Evolutionary conservation across 2,329 filamentous ascomycete species (phyloP), one percentile per base, ranked within the genome.

Genomic region (Phialocephala sp.): DNA sequence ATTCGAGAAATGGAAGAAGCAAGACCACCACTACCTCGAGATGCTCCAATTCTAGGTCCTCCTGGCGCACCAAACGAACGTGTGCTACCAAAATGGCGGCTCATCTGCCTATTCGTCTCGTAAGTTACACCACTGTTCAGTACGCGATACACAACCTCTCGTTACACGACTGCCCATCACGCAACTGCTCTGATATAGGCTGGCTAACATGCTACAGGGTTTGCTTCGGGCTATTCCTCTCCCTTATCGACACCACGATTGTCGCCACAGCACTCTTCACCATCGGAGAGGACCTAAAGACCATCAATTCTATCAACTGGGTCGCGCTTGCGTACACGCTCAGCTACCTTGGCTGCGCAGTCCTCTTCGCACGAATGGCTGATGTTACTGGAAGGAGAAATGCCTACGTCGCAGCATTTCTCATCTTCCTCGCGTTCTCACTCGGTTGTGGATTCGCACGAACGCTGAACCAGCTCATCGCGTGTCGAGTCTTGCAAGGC

Each of bases 221-320:
- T 15, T 81, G 79, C 22, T 75, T 83, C 6, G 85, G 85, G 2
- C 79, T 88, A 0, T 85, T 87, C 61, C 79, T 89, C 57, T 84
- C 86, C 35, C 81, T 87, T 70, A 74, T 87, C n/a, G 86, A 88
- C 73, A 82, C 83, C 1, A 85, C 85, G 3, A 87, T 89, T 43
- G 83, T 89, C 0, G 85, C 86, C 1, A 88, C 86, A 14, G 84
- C 83, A 54, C 75, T 89, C 11, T 84, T 84, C 70, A 79, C 79
- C n/a, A 88, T 88, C 56, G 84, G 82, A 1, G 72, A 71, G 27
- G 84, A 88, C 2, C 84, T 88, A 59, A 65, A 79, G 14, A 77
- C 79, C 14, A 70, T 84, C 4, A 74, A 77, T 15, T 71, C 71
- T 6, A 79, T 85, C 64, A 86, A 85, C 71, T 86, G 84, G 83